phyloP scores from a whole-genome alignment of 129 eudicot genomes.

The Flaveria robusta region DNA sequence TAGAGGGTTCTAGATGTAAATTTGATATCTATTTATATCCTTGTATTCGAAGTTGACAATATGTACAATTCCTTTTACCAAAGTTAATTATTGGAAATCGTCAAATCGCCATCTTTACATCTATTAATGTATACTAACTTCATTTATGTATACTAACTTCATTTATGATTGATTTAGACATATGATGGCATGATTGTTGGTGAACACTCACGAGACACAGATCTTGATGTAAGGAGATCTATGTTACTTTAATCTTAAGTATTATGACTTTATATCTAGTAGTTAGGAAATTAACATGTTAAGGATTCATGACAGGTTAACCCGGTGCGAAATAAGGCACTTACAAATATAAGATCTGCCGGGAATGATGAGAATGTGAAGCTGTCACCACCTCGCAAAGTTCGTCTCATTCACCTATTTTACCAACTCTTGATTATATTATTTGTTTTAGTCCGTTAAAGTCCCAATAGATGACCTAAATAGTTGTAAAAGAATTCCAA shows the following conservation, averaged over 20 bases:
- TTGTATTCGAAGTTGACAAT: no score
- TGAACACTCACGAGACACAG: constrained; percentile 95
- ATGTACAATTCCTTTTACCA: no score
- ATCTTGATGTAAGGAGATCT: constrained; percentile 81
- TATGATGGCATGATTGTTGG: constrained; percentile 99
- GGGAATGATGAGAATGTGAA: constrained; percentile 91
- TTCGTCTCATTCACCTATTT: constrained; percentile 36
- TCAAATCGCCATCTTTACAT: neutral
- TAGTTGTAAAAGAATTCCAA: neutral
- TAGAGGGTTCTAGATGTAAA: no score
- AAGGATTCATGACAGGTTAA: constrained; percentile 57
- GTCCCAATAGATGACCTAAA: neutral
- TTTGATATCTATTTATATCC: no score
- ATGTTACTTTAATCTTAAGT: neutral
- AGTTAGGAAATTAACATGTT: neutral
- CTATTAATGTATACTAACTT: neutral
- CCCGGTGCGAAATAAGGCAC: constrained; percentile 80
- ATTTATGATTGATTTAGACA: constrained; percentile 55
- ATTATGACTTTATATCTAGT: neutral
- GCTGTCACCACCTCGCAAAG: constrained; percentile 90
- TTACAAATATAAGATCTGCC: constrained; percentile 76
- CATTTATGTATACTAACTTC: constrained; percentile 1
- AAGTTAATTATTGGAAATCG: neutral
- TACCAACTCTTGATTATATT: neutral
- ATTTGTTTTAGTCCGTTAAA: neutral